Percentiles rank a stretch among this genome's conserved stretches.
phyloP scores from a whole-genome alignment of 2,329 filamentous ascomycete genomes.

The Scleromitrula shiraiana region DNA sequence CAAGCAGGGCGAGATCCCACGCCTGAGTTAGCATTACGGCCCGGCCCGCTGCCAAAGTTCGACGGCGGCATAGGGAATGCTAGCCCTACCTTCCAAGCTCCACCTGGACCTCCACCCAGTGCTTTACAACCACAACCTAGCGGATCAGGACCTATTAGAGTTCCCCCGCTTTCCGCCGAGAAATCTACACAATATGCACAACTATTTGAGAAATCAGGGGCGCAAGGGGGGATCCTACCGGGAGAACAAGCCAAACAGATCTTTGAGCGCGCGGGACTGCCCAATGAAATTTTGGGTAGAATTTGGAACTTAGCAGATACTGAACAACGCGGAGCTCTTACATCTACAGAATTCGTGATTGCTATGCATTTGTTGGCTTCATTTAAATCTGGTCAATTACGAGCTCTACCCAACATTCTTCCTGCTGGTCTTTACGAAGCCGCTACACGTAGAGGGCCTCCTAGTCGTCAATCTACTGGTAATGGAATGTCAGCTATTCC shows the following conservation, averaged over 20 bases:
- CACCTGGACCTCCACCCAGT: constrained; percentile 35
- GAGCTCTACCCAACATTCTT: constrained; percentile 69
- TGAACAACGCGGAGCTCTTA: constrained; percentile 80
- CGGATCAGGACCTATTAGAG: constrained; percentile 64
- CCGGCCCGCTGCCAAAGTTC: constrained; percentile 85
- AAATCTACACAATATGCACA: constrained; percentile 82
- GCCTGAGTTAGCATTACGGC: constrained; percentile 72
- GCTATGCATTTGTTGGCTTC: constrained; percentile 96
- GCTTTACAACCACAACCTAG: constrained; percentile 48
- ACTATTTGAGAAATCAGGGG: constrained; percentile 85
- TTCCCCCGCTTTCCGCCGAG: constrained; percentile 79
- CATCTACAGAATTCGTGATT: constrained; percentile 89
- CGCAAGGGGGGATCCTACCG: constrained; percentile 68
- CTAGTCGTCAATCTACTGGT: constrained; percentile 33
- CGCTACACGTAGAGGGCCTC: constrained; percentile 58
- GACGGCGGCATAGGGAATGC: constrained; percentile 53
- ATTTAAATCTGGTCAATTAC: constrained; percentile 75
- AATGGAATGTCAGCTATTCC: constrained; percentile 59
- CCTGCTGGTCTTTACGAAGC: constrained; percentile 87
- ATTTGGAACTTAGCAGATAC: constrained; percentile 96
- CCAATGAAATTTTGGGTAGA: constrained; percentile 83
- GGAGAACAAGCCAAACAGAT: constrained; percentile 87
- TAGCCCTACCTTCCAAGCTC: constrained; percentile 42
- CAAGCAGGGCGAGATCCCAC: constrained; percentile 80
- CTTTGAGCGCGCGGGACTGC: constrained; percentile 84